Conservation (phyloP, 306 rosid genomes). For the Quercus parvula region DNA sequence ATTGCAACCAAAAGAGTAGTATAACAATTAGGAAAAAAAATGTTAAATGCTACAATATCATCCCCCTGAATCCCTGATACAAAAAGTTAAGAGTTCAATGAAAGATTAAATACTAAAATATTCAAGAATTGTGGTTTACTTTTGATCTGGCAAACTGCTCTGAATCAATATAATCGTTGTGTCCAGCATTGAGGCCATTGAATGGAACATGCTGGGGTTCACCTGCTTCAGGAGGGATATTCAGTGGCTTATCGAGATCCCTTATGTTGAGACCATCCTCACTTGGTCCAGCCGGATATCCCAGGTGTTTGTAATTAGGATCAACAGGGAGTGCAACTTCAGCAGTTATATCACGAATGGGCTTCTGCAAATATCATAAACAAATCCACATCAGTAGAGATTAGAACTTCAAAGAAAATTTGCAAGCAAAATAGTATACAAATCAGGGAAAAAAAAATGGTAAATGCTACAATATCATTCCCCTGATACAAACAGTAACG, state of each 20-base stretch:
- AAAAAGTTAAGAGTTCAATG: neutral
- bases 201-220: too few species aligned
- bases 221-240: too few species aligned
- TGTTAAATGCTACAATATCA: too few species aligned
- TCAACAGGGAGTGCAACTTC: neutral
- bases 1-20: constrained; percentile 2
- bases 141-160: too few species aligned
- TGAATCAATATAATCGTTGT: too few species aligned
- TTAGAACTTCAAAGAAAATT: neutral
- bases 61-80: neutral
- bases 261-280: neutral
- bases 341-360: constrained; percentile 4
- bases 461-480: too few species aligned
- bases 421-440: neutral
- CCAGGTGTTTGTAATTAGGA: neutral
- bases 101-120: neutral
- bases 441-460: too few species aligned
- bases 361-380: constrained; percentile 13
- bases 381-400: neutral
- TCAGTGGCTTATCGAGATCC: too few species aligned
- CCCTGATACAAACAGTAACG: too few species aligned
- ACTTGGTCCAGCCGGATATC: neutral
- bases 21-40: neutral
- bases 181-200: too few species aligned
- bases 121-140: too few species aligned